These are phyloP conservation scores for Pezicula rhizophila DNA, from an alignment of 2,329 filamentous ascomycete species.

Conservation along the genomic window DNA sequence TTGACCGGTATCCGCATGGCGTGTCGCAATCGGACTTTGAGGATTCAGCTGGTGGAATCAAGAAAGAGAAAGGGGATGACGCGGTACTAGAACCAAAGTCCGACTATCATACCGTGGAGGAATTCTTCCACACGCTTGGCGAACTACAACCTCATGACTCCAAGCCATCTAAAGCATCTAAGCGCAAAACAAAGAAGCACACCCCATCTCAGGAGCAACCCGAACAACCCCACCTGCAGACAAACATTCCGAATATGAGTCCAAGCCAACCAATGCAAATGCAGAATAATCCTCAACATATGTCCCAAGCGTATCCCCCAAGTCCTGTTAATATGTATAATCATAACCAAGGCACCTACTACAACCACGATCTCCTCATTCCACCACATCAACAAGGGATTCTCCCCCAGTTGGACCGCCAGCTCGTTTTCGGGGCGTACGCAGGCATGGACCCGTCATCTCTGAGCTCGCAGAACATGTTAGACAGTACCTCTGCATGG, in stretches of 20 bases:
- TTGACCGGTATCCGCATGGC: slow-evolving; percentile 87
- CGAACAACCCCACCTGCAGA: slow-evolving; percentile 15
- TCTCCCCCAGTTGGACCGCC: slow-evolving; percentile 66
- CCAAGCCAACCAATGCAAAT: slow-evolving; percentile 13
- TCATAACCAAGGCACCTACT: slow-evolving; percentile 24
- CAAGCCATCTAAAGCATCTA: slow-evolving; percentile 17
- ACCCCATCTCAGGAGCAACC: slow-evolving; percentile 16
- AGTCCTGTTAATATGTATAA: slow-evolving; percentile 22
- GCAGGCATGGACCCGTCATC: slow-evolving; percentile 40
- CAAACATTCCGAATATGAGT: slow-evolving; percentile 18
- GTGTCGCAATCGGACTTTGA: slow-evolving; percentile 80
- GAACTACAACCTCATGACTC: slow-evolving; percentile 42
- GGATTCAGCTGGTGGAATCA: slow-evolving; percentile 60
- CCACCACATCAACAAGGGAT: slow-evolving; percentile 43
- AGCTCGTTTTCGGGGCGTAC: slow-evolving; percentile 72
- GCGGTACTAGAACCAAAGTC: slow-evolving; percentile 83
- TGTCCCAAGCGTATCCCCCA: slow-evolving; percentile 19
- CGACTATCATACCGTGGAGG: slow-evolving; percentile 87
- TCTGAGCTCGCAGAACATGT: slow-evolving; percentile 16
- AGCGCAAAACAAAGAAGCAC: slow-evolving; percentile 36
- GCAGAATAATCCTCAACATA: slow-evolving; percentile 14
- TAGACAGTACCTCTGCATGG: slow-evolving; percentile 20
- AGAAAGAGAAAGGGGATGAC: slow-evolving; percentile 77
- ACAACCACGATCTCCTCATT: slow-evolving; percentile 44
- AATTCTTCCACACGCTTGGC: slow-evolving; percentile 81